Percentiles rank a stretch among this genome's conserved stretches.
phyloP scores from a whole-genome alignment of 768 basidiomycete genomes.

The Amanita inopinata region DNA sequence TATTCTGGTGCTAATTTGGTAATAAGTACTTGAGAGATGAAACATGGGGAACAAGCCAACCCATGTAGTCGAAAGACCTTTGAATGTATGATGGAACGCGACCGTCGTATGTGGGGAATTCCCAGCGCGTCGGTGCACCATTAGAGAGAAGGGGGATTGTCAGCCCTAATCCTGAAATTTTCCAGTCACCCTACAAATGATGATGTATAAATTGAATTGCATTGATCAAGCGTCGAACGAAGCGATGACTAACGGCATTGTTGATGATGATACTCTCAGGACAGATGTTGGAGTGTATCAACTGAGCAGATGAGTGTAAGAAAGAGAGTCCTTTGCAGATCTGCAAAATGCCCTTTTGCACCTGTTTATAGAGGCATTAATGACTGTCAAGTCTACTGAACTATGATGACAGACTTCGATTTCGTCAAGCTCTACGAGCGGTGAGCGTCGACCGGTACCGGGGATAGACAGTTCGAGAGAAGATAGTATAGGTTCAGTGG shows the following conservation, averaged over 20 bases:
- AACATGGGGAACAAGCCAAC: slow-evolving; percentile 29
- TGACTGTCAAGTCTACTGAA: slow-evolving; percentile 7
- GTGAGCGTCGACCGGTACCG: slow-evolving; percentile 43
- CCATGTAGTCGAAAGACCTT: slow-evolving; percentile 91
- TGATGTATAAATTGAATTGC: background rate
- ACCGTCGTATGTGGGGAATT: slow-evolving; percentile 83
- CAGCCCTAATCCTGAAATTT: slow-evolving; percentile 82
- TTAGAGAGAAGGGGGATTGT: slow-evolving; percentile 70
- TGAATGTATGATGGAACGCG: slow-evolving; percentile 75
- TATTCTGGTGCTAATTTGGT: slow-evolving; percentile 76
- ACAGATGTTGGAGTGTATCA: slow-evolving; percentile 87
- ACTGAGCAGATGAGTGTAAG: slow-evolving; percentile 82
- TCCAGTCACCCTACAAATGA: slow-evolving; percentile 85
- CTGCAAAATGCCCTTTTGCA: slow-evolving; percentile 94
- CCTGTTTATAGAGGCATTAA: slow-evolving; percentile 31
- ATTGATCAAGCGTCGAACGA: background rate
- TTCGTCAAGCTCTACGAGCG: slow-evolving; percentile 84
- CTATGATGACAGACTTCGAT: slow-evolving; percentile 61
- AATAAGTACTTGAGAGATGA: background rate
- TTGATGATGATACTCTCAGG: slow-evolving; percentile 88
- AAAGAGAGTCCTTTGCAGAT: slow-evolving; percentile 86
- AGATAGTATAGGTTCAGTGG: slow-evolving; percentile 83
- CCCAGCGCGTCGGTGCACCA: slow-evolving; percentile 75
- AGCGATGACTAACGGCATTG: slow-evolving; percentile 50
- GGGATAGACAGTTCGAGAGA: slow-evolving; percentile 73